Base-by-base conservation (phyloP, 164 flowering plant species). In the Vitis labrusca region DNA sequence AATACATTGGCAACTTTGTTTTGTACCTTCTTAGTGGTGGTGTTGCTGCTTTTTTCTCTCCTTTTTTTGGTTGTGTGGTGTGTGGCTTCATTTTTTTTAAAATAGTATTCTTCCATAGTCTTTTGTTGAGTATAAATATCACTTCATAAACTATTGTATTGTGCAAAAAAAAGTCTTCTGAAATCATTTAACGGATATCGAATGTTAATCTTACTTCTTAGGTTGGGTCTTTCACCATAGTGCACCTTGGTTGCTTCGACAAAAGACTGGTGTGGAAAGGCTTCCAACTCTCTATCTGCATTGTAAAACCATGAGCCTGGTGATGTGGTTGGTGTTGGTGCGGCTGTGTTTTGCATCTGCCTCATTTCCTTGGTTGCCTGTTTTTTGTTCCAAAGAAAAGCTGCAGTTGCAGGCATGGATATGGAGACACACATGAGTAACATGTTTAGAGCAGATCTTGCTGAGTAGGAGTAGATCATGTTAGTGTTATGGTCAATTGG, bases 141-240 rank as follows among this genome's bases (percentile, higher is more conserved):
- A 23, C 27, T 23, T 37, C 5, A 37, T 37, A 5, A 37, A 3
- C 7, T 37, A 6, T 37, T 37, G 8, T 37, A 37, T 5, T 37
- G 44, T 37, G 44, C 5, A 37, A 37, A 0, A 23, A 37, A 37
- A 37, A 37, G 5, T 37, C 44, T 37, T 37, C 44, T 37, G 7
- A 37, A 37, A 37, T 37, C 44, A 37, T 37, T 37, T 5, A 37
- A 37, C 2, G 44, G 44, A 37, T 37, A 37, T 37, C 44, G 7
- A 6, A 3, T 37, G 7, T 37, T 11, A 3, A 44, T 76, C 85
- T 83, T 67, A 88, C 92, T 86, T 71, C 78, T 88, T 0, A 94
- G 82, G 66, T 90, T 81, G 51, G 98, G 97, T 70, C 94, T 85
- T 70, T 63, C 63, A 10, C 93, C 96, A 66, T 77, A 86, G 63